A percentile compares a stretch with the other conserved stretches of the same genome.
These are phyloP conservation scores for Albugo candida DNA, from an alignment of 352 stramenopile genomes.

Conservation along the genomic window DNA sequence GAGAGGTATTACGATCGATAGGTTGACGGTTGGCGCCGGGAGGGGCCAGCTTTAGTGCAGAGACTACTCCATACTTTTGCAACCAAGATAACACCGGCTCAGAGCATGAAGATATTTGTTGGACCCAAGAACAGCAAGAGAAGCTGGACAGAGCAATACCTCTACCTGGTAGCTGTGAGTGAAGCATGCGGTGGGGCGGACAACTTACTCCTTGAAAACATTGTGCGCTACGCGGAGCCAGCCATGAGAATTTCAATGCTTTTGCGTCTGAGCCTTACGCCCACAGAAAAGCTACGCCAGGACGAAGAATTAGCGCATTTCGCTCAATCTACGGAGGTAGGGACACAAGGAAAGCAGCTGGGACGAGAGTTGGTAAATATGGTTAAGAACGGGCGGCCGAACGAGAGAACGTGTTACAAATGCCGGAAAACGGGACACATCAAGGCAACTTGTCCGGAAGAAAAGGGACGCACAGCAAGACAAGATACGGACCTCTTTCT, in stretches of 20 bases:
- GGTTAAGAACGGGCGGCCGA: not conserved
- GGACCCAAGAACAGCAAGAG: not conserved
- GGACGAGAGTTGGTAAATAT: not conserved
- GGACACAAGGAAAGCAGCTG: not conserved
- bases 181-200: not conserved
- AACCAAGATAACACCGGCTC: too few species aligned
- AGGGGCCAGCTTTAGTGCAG: too few species aligned
- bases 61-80: too few species aligned
- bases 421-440: not conserved
- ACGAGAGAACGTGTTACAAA: not conserved
- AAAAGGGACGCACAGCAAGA: not conserved
- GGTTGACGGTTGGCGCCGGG: too few species aligned
- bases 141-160: not conserved
- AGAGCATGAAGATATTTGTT: too few species aligned
- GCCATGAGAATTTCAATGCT: not conserved
- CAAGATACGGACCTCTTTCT: not conserved
- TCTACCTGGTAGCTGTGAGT: slow-evolving; percentile 1
- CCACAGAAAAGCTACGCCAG: not conserved
- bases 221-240: not conserved
- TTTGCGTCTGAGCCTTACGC: not conserved
- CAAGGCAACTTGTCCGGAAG: not conserved
- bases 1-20: too few species aligned
- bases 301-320: not conserved
- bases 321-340: too few species aligned
- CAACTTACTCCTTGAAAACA: not conserved